Conservation (phyloP, 2,329 filamentous ascomycete genomes). For the Fusarium duplospermum region DNA sequence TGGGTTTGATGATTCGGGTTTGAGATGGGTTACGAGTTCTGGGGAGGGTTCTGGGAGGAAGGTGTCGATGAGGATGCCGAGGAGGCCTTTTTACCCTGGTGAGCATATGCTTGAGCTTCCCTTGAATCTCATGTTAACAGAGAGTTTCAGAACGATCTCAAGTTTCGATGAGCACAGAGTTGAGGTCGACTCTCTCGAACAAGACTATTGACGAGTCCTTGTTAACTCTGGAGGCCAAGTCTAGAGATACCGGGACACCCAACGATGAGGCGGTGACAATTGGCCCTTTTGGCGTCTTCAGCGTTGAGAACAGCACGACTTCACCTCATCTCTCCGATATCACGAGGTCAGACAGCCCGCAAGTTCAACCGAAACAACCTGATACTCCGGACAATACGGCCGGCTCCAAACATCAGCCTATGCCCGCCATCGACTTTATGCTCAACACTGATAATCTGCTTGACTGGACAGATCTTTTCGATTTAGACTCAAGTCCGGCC, state of each 20-base stretch:
- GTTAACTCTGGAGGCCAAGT: background rate
- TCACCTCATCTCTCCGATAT: background rate
- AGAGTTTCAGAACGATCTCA: background rate
- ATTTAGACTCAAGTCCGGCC: background rate
- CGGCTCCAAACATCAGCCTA: background rate
- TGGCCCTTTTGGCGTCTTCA: slow-evolving; percentile 6
- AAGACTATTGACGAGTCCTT: background rate
- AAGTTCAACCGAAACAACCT: background rate
- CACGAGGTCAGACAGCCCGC: too few relatives aligned
- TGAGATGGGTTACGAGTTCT: background rate
- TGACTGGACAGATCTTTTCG: slow-evolving; percentile 17
- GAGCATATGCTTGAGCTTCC: background rate
- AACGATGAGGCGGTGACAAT: background rate
- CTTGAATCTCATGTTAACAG: background rate
- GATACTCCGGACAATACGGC: background rate
- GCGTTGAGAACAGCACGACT: background rate
- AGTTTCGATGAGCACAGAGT: background rate
- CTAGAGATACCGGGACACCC: background rate
- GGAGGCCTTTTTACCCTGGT: background rate
- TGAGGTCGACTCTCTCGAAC: background rate
- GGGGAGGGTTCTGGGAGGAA: background rate
- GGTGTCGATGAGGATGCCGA: background rate
- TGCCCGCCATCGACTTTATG: background rate
- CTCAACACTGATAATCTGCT: background rate
- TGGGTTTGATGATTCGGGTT: background rate